A percentile compares a stretch with the other conserved stretches of the same genome.
Conservation (phyloP, 371 early-diverging fungal species). For the Nematocida ausubeli region DNA sequence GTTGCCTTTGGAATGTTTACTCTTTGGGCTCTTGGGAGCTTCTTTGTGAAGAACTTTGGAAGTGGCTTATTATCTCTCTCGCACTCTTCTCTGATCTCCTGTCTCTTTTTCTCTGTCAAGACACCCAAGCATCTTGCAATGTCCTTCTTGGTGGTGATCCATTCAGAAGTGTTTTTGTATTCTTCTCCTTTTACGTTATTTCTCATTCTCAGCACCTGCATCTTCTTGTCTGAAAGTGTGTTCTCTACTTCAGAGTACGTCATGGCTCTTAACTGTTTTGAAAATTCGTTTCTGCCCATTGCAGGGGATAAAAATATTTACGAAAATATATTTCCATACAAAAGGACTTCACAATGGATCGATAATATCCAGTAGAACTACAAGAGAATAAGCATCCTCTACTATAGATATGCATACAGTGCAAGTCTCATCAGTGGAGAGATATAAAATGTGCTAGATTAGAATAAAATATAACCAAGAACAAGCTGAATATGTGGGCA, state of each 20-base stretch:
- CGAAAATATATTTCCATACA: slow-evolving; percentile 7
- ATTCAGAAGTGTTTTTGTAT: slow-evolving; percentile 20
- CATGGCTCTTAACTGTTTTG: slow-evolving; percentile 35
- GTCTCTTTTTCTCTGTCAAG: slow-evolving; percentile 34
- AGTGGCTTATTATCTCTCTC: slow-evolving; percentile 24
- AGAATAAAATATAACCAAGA: too few species aligned
- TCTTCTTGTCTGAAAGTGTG: slow-evolving; percentile 52
- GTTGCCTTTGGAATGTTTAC: slow-evolving; percentile 30
- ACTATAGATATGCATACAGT: too few species aligned
- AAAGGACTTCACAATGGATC: neutral
- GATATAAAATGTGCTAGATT: too few species aligned
- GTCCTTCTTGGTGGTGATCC: slow-evolving; percentile 55
- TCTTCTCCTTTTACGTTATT: slow-evolving; percentile 19
- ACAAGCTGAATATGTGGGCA: too few species aligned
- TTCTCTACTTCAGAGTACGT: slow-evolving; percentile 22
- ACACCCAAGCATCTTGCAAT: slow-evolving; percentile 46
- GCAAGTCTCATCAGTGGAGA: too few species aligned
- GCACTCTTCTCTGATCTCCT: slow-evolving; percentile 49
- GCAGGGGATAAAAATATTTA: slow-evolving; percentile 48
- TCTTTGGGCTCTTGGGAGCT: slow-evolving; percentile 36
- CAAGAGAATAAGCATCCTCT: too few species aligned
- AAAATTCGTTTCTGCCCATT: slow-evolving; percentile 39
- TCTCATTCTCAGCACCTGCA: slow-evolving; percentile 33
- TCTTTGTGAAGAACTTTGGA: slow-evolving; percentile 39
- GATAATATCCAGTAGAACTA: neutral